Conservation (phyloP, 768 basidiomycete genomes). For the Boletus vinaceobasis region DNA sequence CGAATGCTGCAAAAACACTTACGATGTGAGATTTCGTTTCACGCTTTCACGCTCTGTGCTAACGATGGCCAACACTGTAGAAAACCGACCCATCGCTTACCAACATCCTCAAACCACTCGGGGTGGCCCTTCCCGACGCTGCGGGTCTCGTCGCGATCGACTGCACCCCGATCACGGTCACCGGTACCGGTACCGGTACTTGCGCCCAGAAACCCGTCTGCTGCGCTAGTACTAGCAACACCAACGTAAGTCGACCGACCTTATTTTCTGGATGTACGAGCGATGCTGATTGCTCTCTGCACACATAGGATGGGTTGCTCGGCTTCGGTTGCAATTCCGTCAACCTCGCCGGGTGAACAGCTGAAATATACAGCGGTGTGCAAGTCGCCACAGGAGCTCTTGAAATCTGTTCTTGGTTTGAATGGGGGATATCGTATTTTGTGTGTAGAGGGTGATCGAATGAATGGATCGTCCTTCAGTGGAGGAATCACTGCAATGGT, state of each 20-base stretch:
- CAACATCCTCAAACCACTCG: background rate
- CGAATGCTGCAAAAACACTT: slow-evolving; percentile 6
- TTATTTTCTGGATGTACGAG: background rate
- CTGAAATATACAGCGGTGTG: background rate
- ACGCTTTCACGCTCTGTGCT: background rate
- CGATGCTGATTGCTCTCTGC: background rate
- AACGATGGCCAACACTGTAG: background rate
- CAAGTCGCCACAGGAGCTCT: no score
- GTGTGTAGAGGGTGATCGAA: no score
- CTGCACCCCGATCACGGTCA: background rate
- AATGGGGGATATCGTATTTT: no score
- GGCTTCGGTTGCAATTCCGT: slow-evolving; percentile 11
- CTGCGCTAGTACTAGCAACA: slow-evolving; percentile 4
- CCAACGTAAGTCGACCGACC: background rate
- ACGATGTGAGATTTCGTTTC: background rate
- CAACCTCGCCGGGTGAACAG: background rate
- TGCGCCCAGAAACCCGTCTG: slow-evolving; percentile 14
- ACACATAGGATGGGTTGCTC: slow-evolving; percentile 7
- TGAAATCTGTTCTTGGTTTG: no score
- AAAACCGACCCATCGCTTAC: background rate
- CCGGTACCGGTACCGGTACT: background rate
- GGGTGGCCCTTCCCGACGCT: background rate
- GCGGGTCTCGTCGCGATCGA: background rate
- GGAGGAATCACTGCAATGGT: no score
- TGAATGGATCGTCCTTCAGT: no score